Evolutionary conservation across 2,329 filamentous ascomycete species (phyloP).

Genomic region (Fusarium pininemorale): DNA sequence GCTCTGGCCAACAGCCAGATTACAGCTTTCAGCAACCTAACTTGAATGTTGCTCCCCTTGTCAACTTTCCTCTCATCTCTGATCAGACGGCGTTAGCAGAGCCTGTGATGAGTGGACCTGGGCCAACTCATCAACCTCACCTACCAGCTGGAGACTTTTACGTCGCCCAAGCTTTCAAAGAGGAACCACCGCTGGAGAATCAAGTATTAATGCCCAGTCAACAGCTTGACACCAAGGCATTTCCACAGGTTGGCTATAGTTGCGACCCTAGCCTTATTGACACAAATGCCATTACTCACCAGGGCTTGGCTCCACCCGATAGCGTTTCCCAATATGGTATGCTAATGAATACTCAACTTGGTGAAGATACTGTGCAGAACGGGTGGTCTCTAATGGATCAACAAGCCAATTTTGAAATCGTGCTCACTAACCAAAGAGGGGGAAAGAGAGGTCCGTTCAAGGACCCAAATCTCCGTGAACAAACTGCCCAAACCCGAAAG

Average conservation of each 20-base stretch:
- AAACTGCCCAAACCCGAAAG: conserved; percentile 66
- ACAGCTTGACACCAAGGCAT: conserved; percentile 24
- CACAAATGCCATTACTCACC: conserved; percentile 22
- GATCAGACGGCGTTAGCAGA: conserved; percentile 27
- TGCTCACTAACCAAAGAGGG: conserved; percentile 44
- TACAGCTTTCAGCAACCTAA: conserved; percentile 31
- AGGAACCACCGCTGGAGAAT: conserved; percentile 29
- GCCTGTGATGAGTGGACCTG: conserved; percentile 24
- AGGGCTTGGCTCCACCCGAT: conserved; percentile 19
- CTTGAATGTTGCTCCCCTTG: conserved; percentile 32
- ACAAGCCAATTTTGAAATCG: conserved; percentile 42
- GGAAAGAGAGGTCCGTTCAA: conserved; percentile 63
- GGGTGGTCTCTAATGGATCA: conserved; percentile 37
- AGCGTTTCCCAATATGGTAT: conserved; percentile 30
- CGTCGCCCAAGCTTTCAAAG: conserved; percentile 28
- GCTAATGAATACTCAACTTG: conserved; percentile 17
- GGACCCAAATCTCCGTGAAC: conserved; percentile 59
- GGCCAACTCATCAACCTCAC: conserved; percentile 22
- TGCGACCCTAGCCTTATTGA: conserved; percentile 24
- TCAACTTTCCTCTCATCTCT: conserved; percentile 34
- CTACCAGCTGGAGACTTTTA: conserved; percentile 36
- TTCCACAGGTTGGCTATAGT: conserved; percentile 34
- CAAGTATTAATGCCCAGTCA: conserved; percentile 27
- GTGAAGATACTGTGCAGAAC: conserved; percentile 15
- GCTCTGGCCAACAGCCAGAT: conserved; percentile 16